Evolutionary conservation across 148 eudicot genomes (phyloP), one percentile per base, ranked within the genome.

Genomic region (Rhododendron molle): DNA sequence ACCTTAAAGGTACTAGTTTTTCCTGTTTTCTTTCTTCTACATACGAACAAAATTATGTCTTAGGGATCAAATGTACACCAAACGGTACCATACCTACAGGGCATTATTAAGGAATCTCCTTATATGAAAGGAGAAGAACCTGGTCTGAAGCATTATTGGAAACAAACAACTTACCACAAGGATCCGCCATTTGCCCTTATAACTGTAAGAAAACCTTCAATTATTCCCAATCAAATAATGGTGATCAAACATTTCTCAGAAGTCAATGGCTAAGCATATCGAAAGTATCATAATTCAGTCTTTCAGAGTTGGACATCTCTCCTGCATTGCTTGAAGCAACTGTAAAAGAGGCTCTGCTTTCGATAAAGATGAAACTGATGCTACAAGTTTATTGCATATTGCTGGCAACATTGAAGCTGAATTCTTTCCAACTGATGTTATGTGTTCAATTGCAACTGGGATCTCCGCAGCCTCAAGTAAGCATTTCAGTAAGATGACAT

Each of bases 401-500:
- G 89, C 91, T 81, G 88, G 91, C 79, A 90, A 58, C 85, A 92
- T 15, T 40, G 34, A 40, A 65, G 90, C 88, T 50, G 95, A 93
- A 81, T 84, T 88, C 38, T 87, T 87, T 85, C 87, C 87, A 54
- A 92, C 84, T 87, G 86, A 91, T 83, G 86, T 84, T 52, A 93
- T 46, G 87, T 95, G 97, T 80, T 91, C 90, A 83, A 87, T 84
- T 16, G 96, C 96, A 83, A 89, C 58, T n/a, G 90, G 76, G 58
- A 89, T 78, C 86, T 93, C 86, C 58, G 88, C 89, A 85, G 92
- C 91, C 52, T 90, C 93, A 82, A 91, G 90, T 50, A 94, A 83
- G 83, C 81, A 90, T 85, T 93, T 94, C 86, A 96, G 87, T 87
- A 96, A 89, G 28, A 88, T 87, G 78, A 87, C 88, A 87, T 96